A percentile compares a stretch with the other conserved stretches of the same genome.
Conservation (phyloP, 1,139 yeast species). For the Suhomyces bokatorum region DNA sequence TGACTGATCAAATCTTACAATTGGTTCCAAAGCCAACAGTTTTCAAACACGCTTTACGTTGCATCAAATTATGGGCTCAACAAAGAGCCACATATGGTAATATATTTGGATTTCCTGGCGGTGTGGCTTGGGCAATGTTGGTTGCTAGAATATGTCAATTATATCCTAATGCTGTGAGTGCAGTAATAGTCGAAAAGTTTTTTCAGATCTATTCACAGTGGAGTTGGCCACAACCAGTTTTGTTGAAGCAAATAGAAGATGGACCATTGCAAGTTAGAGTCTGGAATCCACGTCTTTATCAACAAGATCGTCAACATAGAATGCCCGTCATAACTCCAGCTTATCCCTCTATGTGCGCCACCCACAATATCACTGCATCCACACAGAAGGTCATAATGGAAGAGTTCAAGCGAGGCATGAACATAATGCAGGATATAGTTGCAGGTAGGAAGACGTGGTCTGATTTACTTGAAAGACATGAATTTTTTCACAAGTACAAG, state of each 20-base stretch:
- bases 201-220: constrained; percentile 84
- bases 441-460: constrained; percentile 69
- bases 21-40: constrained; percentile 92
- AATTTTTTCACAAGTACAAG: constrained; percentile 79
- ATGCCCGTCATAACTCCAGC: constrained; percentile 99
- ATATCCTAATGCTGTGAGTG: constrained; percentile 94
- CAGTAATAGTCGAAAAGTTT: constrained; percentile 84
- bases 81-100: constrained; percentile 91
- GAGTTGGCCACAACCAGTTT: constrained; percentile 99
- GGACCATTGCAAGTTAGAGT: constrained; percentile 95
- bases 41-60: constrained; percentile 88
- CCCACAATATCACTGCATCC: constrained; percentile 88
- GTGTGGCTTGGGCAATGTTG: constrained; percentile 99
- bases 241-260: constrained; percentile 88
- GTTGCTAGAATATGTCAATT: constrained; percentile 95
- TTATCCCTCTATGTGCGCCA: constrained; percentile 98
- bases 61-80: constrained; percentile 96
- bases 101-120: constrained; percentile 97
- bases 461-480: constrained; percentile 73
- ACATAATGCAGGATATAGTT: constrained; percentile 67
- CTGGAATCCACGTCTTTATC: constrained; percentile 93
- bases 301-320: constrained; percentile 82
- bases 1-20: constrained; percentile 87
- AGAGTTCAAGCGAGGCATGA: constrained; percentile 76
- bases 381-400: constrained; percentile 76